Evolutionary conservation across 805 yeast genomes (phyloP), one percentile per base, ranked within the genome.

Genomic region (Debaryomyces tyrocola): DNA sequence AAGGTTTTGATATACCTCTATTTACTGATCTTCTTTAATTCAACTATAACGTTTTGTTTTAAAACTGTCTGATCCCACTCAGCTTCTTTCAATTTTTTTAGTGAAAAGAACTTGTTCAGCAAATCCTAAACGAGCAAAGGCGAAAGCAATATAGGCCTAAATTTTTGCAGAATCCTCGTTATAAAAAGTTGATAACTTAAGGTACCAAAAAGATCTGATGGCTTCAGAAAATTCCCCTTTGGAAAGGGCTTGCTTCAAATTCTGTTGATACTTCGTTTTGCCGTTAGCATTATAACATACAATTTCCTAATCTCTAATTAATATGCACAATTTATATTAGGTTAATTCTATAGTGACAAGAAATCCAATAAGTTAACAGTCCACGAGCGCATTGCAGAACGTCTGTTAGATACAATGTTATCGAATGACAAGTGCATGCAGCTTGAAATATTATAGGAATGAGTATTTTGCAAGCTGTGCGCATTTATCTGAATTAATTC

Each of bases 101-200:
- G 41, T n/a, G 50, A 37, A 37, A 47, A 47, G 45, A 29, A 47
- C 50, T 28, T 47, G 50, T 21, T 47, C 50, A 20, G 44, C 33
- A 20, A 31, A 47, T 14, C 50, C 50, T 34, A 47, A 47, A 20
- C 43, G 50, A 24, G 50, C 50, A 43, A 38, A 47, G 7, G 50
- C 47, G 40, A 47, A 47, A 17, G 47, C 50, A 47, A 47, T 37
- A 27, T 47, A 47, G 2, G 50, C 50, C 50, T 47, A 47, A n/a
- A 47, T 47, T 17, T 47, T 47, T 18, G 50, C 50, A 18, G 50
- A 39, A 20, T 47, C 50, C 33, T 47, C 50, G 35, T 47, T 47
- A 35, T 43, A 43, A 20, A 47, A 47, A 10, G 50, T 43, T 12
- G 50, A 47, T 18, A 39, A 40, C 24, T 47, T 47, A 21, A 47